These are phyloP conservation scores for Crepidotus sp. DNA, from an alignment of 1,284 basidiomycete species.

Conservation along the genomic window DNA sequence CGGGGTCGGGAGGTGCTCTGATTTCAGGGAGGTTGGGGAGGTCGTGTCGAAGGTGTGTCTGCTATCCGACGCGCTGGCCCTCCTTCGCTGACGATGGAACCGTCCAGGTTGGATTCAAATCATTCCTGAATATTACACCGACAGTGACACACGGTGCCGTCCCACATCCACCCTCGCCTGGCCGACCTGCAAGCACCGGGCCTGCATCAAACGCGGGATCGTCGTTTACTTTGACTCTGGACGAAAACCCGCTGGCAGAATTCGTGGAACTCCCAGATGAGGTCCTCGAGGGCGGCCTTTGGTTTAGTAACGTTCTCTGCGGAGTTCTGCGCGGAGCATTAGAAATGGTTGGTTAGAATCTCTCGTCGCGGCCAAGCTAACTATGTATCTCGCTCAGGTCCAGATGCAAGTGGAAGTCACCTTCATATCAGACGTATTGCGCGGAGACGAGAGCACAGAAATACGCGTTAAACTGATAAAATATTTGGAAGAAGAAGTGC, in stretches of 20 bases:
- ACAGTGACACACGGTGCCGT: slow-evolving; percentile 62
- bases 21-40: slow-evolving; percentile 92
- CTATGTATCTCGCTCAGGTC: slow-evolving; percentile 49
- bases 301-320: slow-evolving; percentile 95
- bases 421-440: slow-evolving; percentile 84
- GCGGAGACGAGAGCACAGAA: slow-evolving; percentile 93
- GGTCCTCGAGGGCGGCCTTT: slow-evolving; percentile 83
- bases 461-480: slow-evolving; percentile 86
- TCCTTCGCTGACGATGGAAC: background rate
- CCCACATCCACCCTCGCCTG: slow-evolving; percentile 37
- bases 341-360: slow-evolving; percentile 76
- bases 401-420: slow-evolving; percentile 93
- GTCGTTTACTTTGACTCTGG: slow-evolving; percentile 78
- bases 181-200: slow-evolving; percentile 35
- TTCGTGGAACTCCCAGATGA: slow-evolving; percentile 97
- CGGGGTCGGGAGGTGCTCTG: slow-evolving; percentile 74
- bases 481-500: slow-evolving; percentile 91
- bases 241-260: slow-evolving; percentile 95
- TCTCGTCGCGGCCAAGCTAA: slow-evolving; percentile 13
- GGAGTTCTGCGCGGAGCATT: slow-evolving; percentile 89
- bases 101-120: slow-evolving; percentile 91
- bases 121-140: slow-evolving; percentile 92
- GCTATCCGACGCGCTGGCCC: background rate
- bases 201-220: slow-evolving; percentile 33
- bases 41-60: slow-evolving; percentile 78